Base-by-base conservation (phyloP, 202 grass and related monocot genomes). In the Schoenoplectus tabernaemontani region DNA sequence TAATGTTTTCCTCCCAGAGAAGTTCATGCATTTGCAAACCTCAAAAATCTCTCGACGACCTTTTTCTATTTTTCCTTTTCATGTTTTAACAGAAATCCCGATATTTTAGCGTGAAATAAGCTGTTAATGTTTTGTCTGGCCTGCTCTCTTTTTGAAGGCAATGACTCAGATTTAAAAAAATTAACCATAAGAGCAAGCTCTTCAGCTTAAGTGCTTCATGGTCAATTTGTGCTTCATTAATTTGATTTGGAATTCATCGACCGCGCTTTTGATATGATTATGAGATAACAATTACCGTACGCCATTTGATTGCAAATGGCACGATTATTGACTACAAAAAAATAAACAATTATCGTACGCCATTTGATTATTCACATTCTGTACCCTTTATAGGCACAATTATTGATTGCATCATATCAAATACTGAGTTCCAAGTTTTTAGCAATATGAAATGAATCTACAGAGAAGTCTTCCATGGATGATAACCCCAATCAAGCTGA, bases 381-480 rank as follows among this genome's bases (percentile, higher is more conserved):
- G 23, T 51, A 70, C 15, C 16, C 3, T 54, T 74, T 74, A 19
- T 46, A 74, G 70, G 70, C 44, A 34, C 23, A 53, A 53, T n/a
- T 36, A 34, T n/a, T 30, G 3, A 34, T n/a, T 30, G 16, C 43
- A 54, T 53, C 13, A 53, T 53, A 33, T 33, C 7, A 33, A 32
- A 19, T 46, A 26, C n/a, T 12, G 15, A 34, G 47, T 19, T 74
- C 7, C 9, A 5, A 53, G 46, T 19, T 74, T 2, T 32, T 24
- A 53, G 70, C 26, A 54, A 54, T 33, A 74, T 74, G 70, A 85
- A 85, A 87, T 59, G 82, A 92, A 73, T 76, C 84, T 77, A 84
- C 80, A 85, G 82, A 83, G 85, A 58, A 85, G 44, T 42, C 65
- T 67, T 78, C 79, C 86, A 90, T 92, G 86, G 93, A 71, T 56